phyloP scores from a whole-genome alignment of 371 early-diverging fungal species.

The Basidiobolus heterosporus region DNA sequence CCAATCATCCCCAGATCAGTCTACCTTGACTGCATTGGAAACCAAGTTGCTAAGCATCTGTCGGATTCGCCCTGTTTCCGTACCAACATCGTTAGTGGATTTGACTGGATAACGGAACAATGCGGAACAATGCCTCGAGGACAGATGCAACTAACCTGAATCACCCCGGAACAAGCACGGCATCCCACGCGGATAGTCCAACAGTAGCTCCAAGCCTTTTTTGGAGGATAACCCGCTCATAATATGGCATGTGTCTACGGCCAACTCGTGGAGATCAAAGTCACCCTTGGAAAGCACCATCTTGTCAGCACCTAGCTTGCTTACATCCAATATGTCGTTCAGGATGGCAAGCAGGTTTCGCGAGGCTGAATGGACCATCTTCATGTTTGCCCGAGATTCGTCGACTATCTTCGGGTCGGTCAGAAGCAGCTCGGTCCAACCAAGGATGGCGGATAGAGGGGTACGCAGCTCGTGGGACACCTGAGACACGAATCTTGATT shows the following conservation, averaged over 20 bases:
- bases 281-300: slow-evolving; percentile 15
- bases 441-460: slow-evolving; percentile 18
- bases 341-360: slow-evolving; percentile 16
- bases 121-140: too few relatives aligned
- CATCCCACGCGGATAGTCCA: slow-evolving; percentile 11
- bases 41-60: slow-evolving; percentile 26
- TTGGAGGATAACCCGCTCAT: slow-evolving; percentile 19
- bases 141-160: background rate
- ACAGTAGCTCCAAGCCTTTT: slow-evolving; percentile 16
- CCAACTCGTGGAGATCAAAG: slow-evolving; percentile 19
- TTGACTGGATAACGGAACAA: too few relatives aligned
- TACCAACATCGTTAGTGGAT: too few relatives aligned
- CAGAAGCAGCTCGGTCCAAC: slow-evolving; percentile 22
- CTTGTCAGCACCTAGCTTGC: slow-evolving; percentile 20
- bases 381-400: slow-evolving; percentile 13
- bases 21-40: slow-evolving; percentile 37
- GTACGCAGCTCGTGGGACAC: slow-evolving; percentile 6
- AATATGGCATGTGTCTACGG: slow-evolving; percentile 17
- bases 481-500: slow-evolving; percentile 1
- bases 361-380: slow-evolving; percentile 18
- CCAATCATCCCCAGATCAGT: too few relatives aligned
- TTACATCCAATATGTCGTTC: slow-evolving; percentile 20
- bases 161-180: background rate
- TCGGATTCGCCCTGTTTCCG: slow-evolving; percentile 10
- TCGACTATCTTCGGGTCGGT: slow-evolving; percentile 15